phyloP scores from a whole-genome alignment of 2,329 filamentous ascomycete species.

The Botryosphaeria dothidea region DNA sequence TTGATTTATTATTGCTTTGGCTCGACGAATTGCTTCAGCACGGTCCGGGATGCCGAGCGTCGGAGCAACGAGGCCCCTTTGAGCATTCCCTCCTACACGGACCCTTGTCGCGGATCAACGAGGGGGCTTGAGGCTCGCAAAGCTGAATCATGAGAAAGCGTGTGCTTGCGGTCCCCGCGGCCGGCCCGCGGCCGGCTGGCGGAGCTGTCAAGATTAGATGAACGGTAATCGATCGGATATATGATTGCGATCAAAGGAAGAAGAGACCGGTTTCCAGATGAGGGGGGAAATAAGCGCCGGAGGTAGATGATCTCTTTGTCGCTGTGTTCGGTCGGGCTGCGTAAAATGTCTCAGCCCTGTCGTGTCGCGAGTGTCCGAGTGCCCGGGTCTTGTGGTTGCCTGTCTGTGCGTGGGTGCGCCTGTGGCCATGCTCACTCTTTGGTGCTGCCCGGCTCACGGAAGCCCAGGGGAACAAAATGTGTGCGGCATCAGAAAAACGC shows the following conservation, averaged over 20 bases:
- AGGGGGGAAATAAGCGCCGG: neutral
- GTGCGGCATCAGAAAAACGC: too few relatives aligned
- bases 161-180: neutral
- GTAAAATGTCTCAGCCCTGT: conserved; percentile 5
- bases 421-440: neutral
- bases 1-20: too few relatives aligned
- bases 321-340: neutral
- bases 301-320: conserved; percentile 1
- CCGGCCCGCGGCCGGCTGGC: neutral
- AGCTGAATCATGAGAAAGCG: too few relatives aligned
- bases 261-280: neutral
- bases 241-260: neutral
- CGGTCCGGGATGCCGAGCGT: neutral
- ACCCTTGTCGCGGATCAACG: neutral
- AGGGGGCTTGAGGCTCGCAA: neutral
- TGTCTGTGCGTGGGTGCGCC: neutral
- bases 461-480: neutral
- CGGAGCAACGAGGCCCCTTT: neutral
- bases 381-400: neutral
- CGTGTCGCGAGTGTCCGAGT: neutral
- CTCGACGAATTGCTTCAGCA: too few relatives aligned
- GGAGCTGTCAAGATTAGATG: neutral
- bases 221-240: neutral
- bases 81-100: neutral
- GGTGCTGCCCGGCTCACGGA: neutral